Evolutionary conservation across 331 rosid species (phyloP), one percentile per base, ranked within the genome.

Genomic region (Erythrophleum ivorense): DNA sequence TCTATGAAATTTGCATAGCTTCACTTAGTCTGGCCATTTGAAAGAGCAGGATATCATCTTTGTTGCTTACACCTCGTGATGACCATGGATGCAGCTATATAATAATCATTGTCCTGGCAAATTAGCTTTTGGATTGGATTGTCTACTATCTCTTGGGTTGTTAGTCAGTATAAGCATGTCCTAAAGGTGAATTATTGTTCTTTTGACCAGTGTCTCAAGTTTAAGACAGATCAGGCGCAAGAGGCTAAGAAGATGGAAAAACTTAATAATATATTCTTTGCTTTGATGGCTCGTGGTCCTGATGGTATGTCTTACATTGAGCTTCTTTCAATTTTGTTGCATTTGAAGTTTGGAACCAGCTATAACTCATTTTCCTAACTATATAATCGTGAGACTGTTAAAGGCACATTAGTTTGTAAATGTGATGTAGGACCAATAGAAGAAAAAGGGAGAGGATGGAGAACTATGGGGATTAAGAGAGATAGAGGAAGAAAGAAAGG

Each of bases 211-310:
- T 90, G 97, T 87, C 87, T 92, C 84, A 90, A 92, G 85, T 92
- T 82, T 82, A 92, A 92, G 85, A 90, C 94, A 6, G 97, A 92
- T 71, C 97, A 92, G 64, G 90, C 94, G 7, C 97, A 92, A 73
- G 97, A 92, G 34, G 97, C 91, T n/a, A 92, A 86, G 85, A 92
- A 92, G 89, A 92, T 92, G 97, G 97, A 92, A 73, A 92, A 87
- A 78, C 91, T 92, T 24, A 90, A 92, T 78, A 92, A 90, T 81
- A 81, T 90, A 59, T 92, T 92, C 81, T 92, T 92, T 91, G 83
- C 97, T 66, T 77, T 92, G 87, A 92, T 92, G 97, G 91, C 97
- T 70, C 85, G 97, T n/a, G 97, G 97, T 63, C 97, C 97, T 59
- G 94, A 90, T 50, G 97, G 97, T 91, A 90, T 72, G 29, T 53